A percentile compares a stretch with the other conserved stretches of the same genome.
Conservation (phyloP, 768 basidiomycete genomes). For the Lanmaoa pseudosensibilis region DNA sequence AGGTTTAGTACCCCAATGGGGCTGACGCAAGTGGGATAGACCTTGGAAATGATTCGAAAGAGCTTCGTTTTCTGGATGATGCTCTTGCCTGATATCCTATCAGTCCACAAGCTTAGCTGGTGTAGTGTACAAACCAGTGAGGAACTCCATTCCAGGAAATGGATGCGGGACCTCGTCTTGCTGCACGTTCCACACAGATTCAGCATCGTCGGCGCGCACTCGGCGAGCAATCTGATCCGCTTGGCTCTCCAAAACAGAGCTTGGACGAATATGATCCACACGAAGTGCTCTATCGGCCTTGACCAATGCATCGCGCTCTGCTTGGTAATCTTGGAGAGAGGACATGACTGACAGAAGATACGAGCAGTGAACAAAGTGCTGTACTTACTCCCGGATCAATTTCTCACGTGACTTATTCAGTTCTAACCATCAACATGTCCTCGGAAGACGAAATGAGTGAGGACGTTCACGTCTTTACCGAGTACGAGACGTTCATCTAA, state of each 20-base stretch:
- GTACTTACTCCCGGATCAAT: neutral
- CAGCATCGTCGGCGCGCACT: constrained; percentile 55
- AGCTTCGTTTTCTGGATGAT: constrained; percentile 62
- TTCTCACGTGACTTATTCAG: constrained; percentile 10
- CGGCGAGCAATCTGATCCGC: constrained; percentile 59
- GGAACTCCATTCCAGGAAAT: constrained; percentile 78
- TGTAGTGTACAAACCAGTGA: constrained; percentile 51
- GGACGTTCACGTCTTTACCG: constrained; percentile 2
- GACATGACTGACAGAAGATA: neutral
- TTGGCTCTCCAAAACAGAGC: constrained; percentile 40
- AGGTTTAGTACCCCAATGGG: neutral
- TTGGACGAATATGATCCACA: constrained; percentile 40
- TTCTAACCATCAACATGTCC: constrained; percentile 24
- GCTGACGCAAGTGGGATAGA: constrained; percentile 12
- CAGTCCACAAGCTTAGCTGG: neutral
- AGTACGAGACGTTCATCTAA: constrained; percentile 25
- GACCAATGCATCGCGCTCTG: constrained; percentile 33
- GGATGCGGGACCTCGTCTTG: constrained; percentile 55
- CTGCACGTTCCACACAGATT: constrained; percentile 58
- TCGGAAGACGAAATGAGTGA: constrained; percentile 36
- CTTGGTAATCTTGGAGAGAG: constrained; percentile 21
- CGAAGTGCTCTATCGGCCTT: constrained; percentile 49
- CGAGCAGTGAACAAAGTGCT: neutral
- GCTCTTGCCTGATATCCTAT: constrained; percentile 40
- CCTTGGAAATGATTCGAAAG: constrained; percentile 64